phyloP scores from a whole-genome alignment of 148 eudicot species.

The Beta vulgaris region DNA sequence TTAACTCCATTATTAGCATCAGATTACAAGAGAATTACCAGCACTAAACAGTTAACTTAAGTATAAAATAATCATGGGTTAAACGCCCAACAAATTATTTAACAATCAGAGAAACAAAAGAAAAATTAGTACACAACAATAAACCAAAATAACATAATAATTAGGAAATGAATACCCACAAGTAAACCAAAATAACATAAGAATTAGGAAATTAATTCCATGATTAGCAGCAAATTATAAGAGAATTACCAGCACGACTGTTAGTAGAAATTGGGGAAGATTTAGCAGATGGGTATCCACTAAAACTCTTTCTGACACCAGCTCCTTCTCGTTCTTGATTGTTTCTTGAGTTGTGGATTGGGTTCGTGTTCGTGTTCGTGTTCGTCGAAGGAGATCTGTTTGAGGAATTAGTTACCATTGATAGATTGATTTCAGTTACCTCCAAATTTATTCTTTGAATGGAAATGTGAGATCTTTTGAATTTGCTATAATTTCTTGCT shows the following conservation, averaged over 20 bases:
- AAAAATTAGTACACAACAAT: too few species aligned
- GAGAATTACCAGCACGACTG: slow-evolving; percentile 69
- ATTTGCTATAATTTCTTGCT: too few species aligned
- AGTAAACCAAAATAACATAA: not conserved
- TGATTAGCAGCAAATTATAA: too few species aligned
- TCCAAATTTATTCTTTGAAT: too few species aligned
- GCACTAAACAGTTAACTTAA: too few species aligned
- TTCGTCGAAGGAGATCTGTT: slow-evolving; percentile 31
- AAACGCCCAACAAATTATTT: too few species aligned
- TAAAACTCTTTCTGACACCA: slow-evolving; percentile 36
- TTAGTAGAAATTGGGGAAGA: slow-evolving; percentile 61
- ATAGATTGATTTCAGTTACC: too few species aligned
- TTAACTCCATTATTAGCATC: too few species aligned
- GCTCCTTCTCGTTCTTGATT: slow-evolving; percentile 26
- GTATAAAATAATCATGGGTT: too few species aligned
- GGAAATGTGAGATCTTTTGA: too few species aligned
- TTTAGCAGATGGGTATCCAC: slow-evolving; percentile 46
- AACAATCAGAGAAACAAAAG: too few species aligned
- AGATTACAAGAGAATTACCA: too few species aligned
- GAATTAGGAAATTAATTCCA: not conserved
- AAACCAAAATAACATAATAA: not conserved
- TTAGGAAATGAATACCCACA: not conserved
- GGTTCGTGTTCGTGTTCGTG: slow-evolving; percentile 35
- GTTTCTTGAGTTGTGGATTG: slow-evolving; percentile 27
- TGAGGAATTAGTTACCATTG: slow-evolving; percentile 28